phyloP scores from a whole-genome alignment of 441 rosid species.

The Adansonia rubrostipa region DNA sequence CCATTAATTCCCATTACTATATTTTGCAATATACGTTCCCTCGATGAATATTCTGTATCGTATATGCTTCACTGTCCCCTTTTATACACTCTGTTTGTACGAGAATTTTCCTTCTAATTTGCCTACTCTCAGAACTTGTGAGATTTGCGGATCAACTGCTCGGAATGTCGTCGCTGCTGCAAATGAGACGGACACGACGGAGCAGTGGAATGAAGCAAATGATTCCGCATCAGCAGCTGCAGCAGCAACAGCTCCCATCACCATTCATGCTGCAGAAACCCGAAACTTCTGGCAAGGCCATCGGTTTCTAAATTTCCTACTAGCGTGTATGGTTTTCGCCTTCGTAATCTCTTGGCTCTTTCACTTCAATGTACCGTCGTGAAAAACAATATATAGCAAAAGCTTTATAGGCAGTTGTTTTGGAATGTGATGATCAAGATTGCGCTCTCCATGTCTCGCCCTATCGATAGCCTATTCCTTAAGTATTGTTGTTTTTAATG shows the following conservation, averaged over 20 bases:
- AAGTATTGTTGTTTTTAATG: constrained; percentile 8
- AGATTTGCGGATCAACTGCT: constrained; percentile 55
- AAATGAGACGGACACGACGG: constrained; percentile 36
- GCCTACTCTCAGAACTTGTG: constrained; percentile 46
- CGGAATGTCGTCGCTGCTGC: constrained; percentile 42
- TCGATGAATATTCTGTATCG: not conserved
- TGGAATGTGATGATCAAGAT: constrained; percentile 10
- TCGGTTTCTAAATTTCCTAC: constrained; percentile 50
- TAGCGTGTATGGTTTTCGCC: constrained; percentile 55
- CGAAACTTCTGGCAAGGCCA: constrained; percentile 52
- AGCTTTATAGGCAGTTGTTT: not conserved
- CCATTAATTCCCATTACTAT: not conserved
- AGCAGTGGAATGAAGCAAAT: constrained; percentile 37
- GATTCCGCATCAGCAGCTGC: constrained; percentile 30
- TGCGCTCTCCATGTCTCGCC: not conserved
- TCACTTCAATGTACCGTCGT: constrained; percentile 50
- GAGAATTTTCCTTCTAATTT: constrained; percentile 12
- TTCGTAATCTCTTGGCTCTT: constrained; percentile 66
- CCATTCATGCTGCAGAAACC: constrained; percentile 32
- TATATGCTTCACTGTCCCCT: not conserved
- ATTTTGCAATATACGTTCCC: not conserved
- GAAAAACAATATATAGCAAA: constrained; percentile 5
- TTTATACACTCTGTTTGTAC: not conserved
- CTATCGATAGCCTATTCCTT: not conserved
- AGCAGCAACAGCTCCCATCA: constrained; percentile 17